Evolutionary conservation across 176 grass and related monocot genomes (phyloP).

Genomic region (Rhynchospora pubera): DNA sequence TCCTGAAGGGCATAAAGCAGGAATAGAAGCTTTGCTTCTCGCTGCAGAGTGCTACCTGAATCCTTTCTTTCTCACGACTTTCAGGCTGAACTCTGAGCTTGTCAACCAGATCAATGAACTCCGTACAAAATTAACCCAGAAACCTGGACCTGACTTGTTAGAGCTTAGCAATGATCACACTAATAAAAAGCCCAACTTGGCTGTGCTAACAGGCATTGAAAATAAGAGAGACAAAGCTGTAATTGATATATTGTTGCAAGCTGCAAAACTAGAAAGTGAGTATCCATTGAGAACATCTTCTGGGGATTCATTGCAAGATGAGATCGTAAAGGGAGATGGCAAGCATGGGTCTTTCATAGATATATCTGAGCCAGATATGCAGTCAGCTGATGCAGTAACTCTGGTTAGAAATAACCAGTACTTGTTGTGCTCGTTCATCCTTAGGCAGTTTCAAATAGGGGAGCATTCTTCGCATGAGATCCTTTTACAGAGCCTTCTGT

Average conservation of each 20-base stretch:
- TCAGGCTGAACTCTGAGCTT: slow-evolving; percentile 45
- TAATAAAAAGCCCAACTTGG: slow-evolving; percentile 45
- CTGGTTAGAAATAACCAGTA: slow-evolving; percentile 87
- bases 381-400: slow-evolving; percentile 73
- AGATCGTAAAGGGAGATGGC: slow-evolving; percentile 20
- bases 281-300: slow-evolving; percentile 37
- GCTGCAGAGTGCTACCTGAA: slow-evolving; percentile 91
- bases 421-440: slow-evolving; percentile 68
- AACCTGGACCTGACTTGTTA: slow-evolving; percentile 24
- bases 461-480: slow-evolving; percentile 58
- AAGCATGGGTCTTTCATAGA: slow-evolving; percentile 40
- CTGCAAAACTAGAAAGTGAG: slow-evolving; percentile 69
- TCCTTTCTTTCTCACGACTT: slow-evolving; percentile 67
- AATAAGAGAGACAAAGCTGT: slow-evolving; percentile 74
- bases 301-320: slow-evolving; percentile 39
- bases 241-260: slow-evolving; percentile 76
- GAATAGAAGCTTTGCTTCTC: slow-evolving; percentile 85
- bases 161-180: slow-evolving; percentile 31
- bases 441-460: slow-evolving; percentile 63
- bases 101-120: slow-evolving; percentile 51
- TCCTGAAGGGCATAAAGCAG: slow-evolving; percentile 68
- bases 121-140: slow-evolving; percentile 42
- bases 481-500: slow-evolving; percentile 77
- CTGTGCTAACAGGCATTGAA: slow-evolving; percentile 44
- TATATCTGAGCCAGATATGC: slow-evolving; percentile 45